phyloP scores from a whole-genome alignment of 1,284 basidiomycete genomes.

The Ustilago trichophora region DNA sequence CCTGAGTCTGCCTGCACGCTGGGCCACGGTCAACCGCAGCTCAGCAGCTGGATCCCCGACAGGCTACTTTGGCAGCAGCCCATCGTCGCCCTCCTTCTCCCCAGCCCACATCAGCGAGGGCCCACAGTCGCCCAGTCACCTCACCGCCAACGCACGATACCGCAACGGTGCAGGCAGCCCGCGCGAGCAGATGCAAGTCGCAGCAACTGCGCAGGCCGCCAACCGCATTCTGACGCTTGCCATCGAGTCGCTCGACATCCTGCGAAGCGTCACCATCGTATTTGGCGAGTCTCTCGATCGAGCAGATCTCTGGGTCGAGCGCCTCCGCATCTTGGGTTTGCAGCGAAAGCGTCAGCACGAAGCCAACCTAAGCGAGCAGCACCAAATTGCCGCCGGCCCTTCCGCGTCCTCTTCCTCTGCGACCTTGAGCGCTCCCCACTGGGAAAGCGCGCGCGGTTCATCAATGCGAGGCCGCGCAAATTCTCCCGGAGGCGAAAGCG shows the following conservation, averaged over 20 bases:
- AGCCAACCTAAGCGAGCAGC: constrained; percentile 20
- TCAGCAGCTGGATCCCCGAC: constrained; percentile 26
- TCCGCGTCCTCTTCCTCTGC: constrained; percentile 11
- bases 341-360: constrained; percentile 59
- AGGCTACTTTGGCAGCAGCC: constrained; percentile 54
- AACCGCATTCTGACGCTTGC: constrained; percentile 83
- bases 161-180: constrained; percentile 27
- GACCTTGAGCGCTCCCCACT: constrained; percentile 22
- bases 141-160: constrained; percentile 25
- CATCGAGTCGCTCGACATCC: constrained; percentile 89
- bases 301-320: constrained; percentile 79
- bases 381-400: constrained; percentile 25
- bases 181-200: constrained; percentile 47
- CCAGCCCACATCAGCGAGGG: constrained; percentile 48
- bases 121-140: constrained; percentile 30
- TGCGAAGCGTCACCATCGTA: constrained; percentile 83
- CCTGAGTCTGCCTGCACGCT: constrained; percentile 80
- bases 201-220: constrained; percentile 72
- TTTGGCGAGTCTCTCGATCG: constrained; percentile 86
- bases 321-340: constrained; percentile 55
- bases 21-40: constrained; percentile 71
- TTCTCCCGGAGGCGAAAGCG: constrained; percentile 39
- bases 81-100: constrained; percentile 57
- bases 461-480: constrained; percentile 35
- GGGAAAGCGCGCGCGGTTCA: constrained; percentile 44